phyloP scores from a whole-genome alignment of 257 asterid genomes.

The Thymus quinquecostatus region DNA sequence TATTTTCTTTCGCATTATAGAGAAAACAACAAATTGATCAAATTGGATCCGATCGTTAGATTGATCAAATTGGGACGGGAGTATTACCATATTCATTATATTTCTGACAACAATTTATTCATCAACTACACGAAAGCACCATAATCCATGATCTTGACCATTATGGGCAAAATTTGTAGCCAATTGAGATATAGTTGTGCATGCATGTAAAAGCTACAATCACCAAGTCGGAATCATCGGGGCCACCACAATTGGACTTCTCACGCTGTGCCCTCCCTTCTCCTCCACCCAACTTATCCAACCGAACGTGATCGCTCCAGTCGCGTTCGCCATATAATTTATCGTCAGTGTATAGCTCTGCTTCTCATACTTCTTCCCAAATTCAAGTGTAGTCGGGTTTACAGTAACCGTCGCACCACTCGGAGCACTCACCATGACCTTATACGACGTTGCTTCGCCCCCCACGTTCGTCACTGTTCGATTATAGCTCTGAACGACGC shows the following conservation, averaged over 20 bases:
- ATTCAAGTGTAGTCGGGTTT: slow-evolving; percentile 7
- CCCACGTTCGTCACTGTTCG: slow-evolving; percentile 41
- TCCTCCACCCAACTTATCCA: slow-evolving; percentile 34
- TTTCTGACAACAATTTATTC: neutral
- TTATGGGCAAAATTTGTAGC: neutral
- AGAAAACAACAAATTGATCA: neutral
- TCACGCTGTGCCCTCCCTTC: slow-evolving; percentile 29
- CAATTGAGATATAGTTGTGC: neutral
- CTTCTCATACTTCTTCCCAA: slow-evolving; percentile 33
- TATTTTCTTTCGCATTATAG: too few relatives aligned
- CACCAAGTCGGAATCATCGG: slow-evolving; percentile 38
- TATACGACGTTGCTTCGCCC: slow-evolving; percentile 24
- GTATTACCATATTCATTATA: neutral
- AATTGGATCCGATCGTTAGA: too few relatives aligned
- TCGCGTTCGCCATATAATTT: neutral
- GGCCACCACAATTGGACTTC: slow-evolving; percentile 40
- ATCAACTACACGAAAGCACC: neutral
- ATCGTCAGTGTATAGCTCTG: slow-evolving; percentile 30
- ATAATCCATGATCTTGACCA: neutral
- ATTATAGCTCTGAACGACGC: neutral
- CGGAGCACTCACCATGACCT: slow-evolving; percentile 24
- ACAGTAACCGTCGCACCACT: slow-evolving; percentile 26
- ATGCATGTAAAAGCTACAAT: neutral
- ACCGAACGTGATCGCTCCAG: slow-evolving; percentile 31
- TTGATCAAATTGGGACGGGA: too few relatives aligned